Percentiles rank a stretch among this genome's conserved stretches.
These are phyloP conservation scores for Cladosporium sp. DNA, from an alignment of 2,329 filamentous ascomycete genomes.

Conservation along the genomic window DNA sequence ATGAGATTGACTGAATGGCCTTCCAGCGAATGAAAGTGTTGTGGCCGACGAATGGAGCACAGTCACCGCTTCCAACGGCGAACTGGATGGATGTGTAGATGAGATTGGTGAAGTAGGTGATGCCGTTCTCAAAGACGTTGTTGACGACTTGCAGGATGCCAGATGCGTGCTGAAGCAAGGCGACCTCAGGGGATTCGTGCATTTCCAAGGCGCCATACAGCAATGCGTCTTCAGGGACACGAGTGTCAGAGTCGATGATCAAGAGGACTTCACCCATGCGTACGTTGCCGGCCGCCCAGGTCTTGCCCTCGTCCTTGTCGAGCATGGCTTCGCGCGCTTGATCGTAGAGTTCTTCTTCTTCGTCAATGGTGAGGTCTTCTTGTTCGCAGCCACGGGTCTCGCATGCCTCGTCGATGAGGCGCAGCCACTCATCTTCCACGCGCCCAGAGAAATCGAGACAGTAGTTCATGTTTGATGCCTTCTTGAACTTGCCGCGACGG, in stretches of 20 bases:
- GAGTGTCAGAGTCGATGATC: slow-evolving; percentile 69
- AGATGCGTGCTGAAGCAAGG: slow-evolving; percentile 71
- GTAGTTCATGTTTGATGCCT: slow-evolving; percentile 40
- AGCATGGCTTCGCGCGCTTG: slow-evolving; percentile 22
- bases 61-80: slow-evolving; percentile 69
- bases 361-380: slow-evolving; percentile 18
- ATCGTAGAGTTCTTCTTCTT: slow-evolving; percentile 20
- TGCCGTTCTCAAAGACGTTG: slow-evolving; percentile 73
- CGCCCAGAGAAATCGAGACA: slow-evolving; percentile 22
- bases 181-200: slow-evolving; percentile 69
- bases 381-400: slow-evolving; percentile 15
- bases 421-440: slow-evolving; percentile 18
- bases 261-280: slow-evolving; percentile 66
- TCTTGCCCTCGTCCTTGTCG: slow-evolving; percentile 44
- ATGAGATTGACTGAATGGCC: slow-evolving; percentile 61
- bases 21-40: slow-evolving; percentile 75
- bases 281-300: slow-evolving; percentile 63
- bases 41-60: slow-evolving; percentile 75
- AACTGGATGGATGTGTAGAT: slow-evolving; percentile 74
- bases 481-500: slow-evolving; percentile 68
- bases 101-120: slow-evolving; percentile 78
- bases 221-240: slow-evolving; percentile 68
- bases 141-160: slow-evolving; percentile 76
- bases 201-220: slow-evolving; percentile 72
- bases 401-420: slow-evolving; percentile 13